phyloP scores from a whole-genome alignment of 768 basidiomycete species.

The Termitomyces sp. region DNA sequence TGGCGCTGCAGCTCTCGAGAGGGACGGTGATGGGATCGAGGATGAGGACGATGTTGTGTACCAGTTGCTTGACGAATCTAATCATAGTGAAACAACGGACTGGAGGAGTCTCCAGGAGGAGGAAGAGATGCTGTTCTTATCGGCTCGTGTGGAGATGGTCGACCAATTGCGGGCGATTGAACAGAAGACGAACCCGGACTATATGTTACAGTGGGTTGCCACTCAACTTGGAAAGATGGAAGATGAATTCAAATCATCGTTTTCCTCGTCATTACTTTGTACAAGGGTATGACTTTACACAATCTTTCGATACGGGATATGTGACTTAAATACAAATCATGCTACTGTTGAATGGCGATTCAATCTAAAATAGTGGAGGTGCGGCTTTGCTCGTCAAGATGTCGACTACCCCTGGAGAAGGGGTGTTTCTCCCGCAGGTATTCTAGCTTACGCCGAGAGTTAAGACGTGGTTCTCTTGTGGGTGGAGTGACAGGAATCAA shows the following conservation, averaged over 20 bases:
- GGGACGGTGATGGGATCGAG: neutral
- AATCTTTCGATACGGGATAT: too few relatives aligned
- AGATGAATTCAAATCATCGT: neutral
- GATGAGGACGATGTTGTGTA: neutral
- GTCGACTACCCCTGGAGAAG: too few relatives aligned
- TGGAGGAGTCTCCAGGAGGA: slow-evolving; percentile 2
- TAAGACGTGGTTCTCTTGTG: too few relatives aligned
- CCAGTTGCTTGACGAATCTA: neutral
- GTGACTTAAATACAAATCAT: too few relatives aligned
- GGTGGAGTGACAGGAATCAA: too few relatives aligned
- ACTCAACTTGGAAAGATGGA: slow-evolving; percentile 7
- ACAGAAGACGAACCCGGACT: slow-evolving; percentile 16
- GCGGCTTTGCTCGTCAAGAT: too few relatives aligned
- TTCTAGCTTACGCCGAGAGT: too few relatives aligned
- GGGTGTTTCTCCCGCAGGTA: too few relatives aligned
- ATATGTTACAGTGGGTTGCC: slow-evolving; percentile 20
- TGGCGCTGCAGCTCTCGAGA: neutral
- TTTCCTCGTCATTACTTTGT: neutral
- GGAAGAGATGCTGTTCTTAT: slow-evolving; percentile 16
- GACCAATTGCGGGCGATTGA: slow-evolving; percentile 22
- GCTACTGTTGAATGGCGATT: too few relatives aligned
- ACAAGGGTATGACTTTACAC: neutral
- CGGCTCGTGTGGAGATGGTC: slow-evolving; percentile 16
- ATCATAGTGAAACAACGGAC: neutral
- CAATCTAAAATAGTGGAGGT: too few relatives aligned